A percentile compares a stretch with the other conserved stretches of the same genome.
These are phyloP conservation scores for Marsdenia floribunda DNA, from an alignment of 257 asterid species.

Conservation along the genomic window DNA sequence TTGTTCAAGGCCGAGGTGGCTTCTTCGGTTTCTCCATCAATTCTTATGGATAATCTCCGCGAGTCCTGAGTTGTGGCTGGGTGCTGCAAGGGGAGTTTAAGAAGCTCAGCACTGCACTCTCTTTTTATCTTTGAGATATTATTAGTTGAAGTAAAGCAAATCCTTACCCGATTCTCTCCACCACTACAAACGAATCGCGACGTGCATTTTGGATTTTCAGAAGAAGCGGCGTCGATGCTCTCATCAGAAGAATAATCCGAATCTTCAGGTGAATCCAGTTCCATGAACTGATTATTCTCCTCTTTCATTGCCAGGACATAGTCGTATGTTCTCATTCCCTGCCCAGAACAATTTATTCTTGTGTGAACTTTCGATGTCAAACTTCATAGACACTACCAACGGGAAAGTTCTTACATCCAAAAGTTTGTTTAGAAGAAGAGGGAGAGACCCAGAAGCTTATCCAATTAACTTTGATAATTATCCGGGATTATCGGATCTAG, in stretches of 20 bases:
- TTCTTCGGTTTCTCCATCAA: conserved; percentile 53
- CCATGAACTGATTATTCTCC: conserved; percentile 56
- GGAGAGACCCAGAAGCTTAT: not conserved
- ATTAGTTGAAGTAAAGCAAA: not conserved
- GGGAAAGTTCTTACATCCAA: not conserved
- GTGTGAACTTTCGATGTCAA: not conserved
- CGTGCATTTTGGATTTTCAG: conserved; percentile 44
- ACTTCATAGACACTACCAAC: not conserved
- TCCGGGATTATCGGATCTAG: not conserved
- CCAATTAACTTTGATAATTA: not conserved
- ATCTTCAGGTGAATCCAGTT: conserved; percentile 65
- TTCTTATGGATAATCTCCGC: conserved; percentile 63
- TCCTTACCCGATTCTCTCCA: conserved; percentile 45
- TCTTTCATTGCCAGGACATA: conserved; percentile 93
- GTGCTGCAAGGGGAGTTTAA: not conserved
- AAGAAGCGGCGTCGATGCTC: conserved; percentile 44
- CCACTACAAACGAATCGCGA: conserved; percentile 44
- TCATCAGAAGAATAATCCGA: conserved; percentile 76
- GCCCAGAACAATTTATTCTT: conserved; percentile 19
- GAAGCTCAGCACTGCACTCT: not conserved
- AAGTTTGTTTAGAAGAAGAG: not conserved
- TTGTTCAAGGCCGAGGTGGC: conserved; percentile 30
- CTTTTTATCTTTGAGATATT: not conserved
- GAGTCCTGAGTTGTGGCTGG: conserved; percentile 39
- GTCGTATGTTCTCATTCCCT: conserved; percentile 98